phyloP scores from a whole-genome alignment of 352 stramenopile genomes.

The Pythium plurisporium region DNA sequence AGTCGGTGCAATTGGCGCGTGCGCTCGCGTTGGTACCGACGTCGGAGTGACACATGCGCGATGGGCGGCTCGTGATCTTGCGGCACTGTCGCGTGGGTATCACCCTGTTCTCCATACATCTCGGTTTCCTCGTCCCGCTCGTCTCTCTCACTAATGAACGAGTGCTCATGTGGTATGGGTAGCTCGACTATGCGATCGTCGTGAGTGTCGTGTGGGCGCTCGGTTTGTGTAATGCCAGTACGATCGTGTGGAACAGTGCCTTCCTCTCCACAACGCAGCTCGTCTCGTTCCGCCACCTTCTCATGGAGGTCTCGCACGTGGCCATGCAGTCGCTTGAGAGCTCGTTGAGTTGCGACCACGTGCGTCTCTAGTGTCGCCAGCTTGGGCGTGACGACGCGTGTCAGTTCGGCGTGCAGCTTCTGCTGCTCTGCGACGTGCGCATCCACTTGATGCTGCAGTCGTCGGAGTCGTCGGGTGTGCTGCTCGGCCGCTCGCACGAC shows the following conservation, averaged over 20 bases:
- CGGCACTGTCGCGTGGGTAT: too few species aligned
- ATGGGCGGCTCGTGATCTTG: too few species aligned
- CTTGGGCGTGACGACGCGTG: not conserved
- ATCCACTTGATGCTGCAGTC: not conserved
- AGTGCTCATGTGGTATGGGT: too few species aligned
- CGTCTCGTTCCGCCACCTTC: too few species aligned
- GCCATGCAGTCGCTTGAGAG: not conserved
- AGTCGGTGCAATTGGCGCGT: conserved; percentile 4
- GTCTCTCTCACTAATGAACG: too few species aligned
- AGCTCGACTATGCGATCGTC: too few species aligned
- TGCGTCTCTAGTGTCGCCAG: conserved; percentile 2
- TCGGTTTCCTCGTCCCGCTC: too few species aligned
- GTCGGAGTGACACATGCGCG: conserved; percentile 6
- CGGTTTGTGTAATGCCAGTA: too few species aligned
- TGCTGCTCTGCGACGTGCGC: not conserved
- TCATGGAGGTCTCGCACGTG: not conserved
- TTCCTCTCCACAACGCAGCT: too few species aligned
- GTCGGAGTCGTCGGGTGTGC: conserved; percentile 1
- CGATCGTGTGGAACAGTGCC: too few species aligned
- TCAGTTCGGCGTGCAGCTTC: not conserved
- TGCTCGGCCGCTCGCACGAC: conserved; percentile 13
- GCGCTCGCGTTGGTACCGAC: conserved; percentile 13
- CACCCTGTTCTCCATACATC: too few species aligned
- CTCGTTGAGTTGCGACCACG: conserved; percentile 8
- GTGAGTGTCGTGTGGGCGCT: too few species aligned